phyloP scores from a whole-genome alignment of 1,139 yeast species.

The Blastobotrys proliferans region DNA sequence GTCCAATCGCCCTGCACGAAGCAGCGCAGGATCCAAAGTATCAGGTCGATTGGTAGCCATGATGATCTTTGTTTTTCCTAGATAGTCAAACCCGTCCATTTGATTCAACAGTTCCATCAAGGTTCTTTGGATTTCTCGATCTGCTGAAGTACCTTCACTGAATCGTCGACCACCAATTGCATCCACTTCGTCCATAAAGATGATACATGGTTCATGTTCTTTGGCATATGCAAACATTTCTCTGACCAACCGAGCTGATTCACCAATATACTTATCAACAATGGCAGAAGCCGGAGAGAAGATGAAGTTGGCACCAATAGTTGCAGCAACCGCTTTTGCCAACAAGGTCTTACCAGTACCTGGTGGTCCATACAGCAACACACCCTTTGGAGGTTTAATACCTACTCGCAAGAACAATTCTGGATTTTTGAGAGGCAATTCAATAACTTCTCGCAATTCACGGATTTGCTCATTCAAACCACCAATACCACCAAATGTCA shows the following conservation, averaged over 20 bases:
- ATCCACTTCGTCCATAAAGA: conserved; percentile 98
- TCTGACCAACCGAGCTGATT: conserved; percentile 91
- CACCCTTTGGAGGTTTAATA: conserved; percentile 98
- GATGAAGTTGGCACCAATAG: conserved; percentile 96
- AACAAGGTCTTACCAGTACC: conserved; percentile 96
- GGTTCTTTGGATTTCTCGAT: conserved; percentile 98
- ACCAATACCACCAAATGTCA: conserved; percentile 93
- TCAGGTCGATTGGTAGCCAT: conserved; percentile 99
- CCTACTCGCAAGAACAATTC: conserved; percentile 95
- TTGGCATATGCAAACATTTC: conserved; percentile 99
- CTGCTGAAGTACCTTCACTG: conserved; percentile 98
- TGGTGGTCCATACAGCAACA: conserved; percentile 96
- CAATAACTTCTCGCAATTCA: conserved; percentile 96
- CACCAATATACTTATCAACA: conserved; percentile 98
- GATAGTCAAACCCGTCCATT: conserved; percentile 98
- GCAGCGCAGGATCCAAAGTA: conserved; percentile 96
- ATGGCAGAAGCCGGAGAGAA: conserved; percentile 98
- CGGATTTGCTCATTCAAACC: conserved; percentile 94
- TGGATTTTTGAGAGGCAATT: conserved; percentile 94
- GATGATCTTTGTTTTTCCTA: conserved; percentile 96
- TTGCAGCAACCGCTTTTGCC: conserved; percentile 98
- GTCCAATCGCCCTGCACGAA: conserved; percentile 98
- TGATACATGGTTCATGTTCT: conserved; percentile 98
- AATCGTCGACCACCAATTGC: conserved; percentile 99
- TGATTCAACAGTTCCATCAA: conserved; percentile 96